Evolutionary conservation across 2,329 filamentous ascomycete species (phyloP), one percentile per base, ranked within the genome.

Genomic region (Bipolaris gigantea): DNA sequence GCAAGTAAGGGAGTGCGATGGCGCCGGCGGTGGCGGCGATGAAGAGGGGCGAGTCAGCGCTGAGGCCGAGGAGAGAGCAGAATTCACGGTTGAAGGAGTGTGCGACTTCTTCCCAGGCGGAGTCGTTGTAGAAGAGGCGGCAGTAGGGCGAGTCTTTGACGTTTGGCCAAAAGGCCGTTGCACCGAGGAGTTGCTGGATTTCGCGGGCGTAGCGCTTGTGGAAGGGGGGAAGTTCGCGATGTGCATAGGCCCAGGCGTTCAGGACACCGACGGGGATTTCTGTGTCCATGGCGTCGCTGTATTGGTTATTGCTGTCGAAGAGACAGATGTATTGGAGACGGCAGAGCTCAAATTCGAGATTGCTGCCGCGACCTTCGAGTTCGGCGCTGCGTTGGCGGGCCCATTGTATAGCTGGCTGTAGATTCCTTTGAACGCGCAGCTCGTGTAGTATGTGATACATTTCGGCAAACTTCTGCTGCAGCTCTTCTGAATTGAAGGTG

Each of bases 71-170:
- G 19, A 97, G 80, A 1, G 89, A 92, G 78, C 94, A 99, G 77
- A 97, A 99, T 71, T 97, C 94, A 55, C 89, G 86, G 0, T 90
- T 96, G 72, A 99, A 99, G 3, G 89, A 89, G n/a, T 85, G 78
- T 5, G 90, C 86, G 1, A 96, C 89, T 58, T 96, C 90, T 36
- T 89, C 85, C 81, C 94, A 99, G 0, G 89, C 86, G 3, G 83
- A 82, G 7, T 85, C 78, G 48, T 88, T 90, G 70, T 89, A 83
- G 74, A 97, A 96, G 40, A 91, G 84, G 48, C 81, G 72, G n/a
- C 78, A 77, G 76, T 97, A 99, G 0, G 94, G 94, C 1, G 90
- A 96, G 7, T 81, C 79, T 18, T 77, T 70, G 1, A 97, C 80
- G 70, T 95, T 95, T 2, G 87, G 80, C 33, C 83, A 84, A 75